Percentiles rank a stretch among this genome's conserved stretches.
Evolutionary conservation across 768 basidiomycete species (phyloP).

Genomic region (Cyclocybe cylindracea): DNA sequence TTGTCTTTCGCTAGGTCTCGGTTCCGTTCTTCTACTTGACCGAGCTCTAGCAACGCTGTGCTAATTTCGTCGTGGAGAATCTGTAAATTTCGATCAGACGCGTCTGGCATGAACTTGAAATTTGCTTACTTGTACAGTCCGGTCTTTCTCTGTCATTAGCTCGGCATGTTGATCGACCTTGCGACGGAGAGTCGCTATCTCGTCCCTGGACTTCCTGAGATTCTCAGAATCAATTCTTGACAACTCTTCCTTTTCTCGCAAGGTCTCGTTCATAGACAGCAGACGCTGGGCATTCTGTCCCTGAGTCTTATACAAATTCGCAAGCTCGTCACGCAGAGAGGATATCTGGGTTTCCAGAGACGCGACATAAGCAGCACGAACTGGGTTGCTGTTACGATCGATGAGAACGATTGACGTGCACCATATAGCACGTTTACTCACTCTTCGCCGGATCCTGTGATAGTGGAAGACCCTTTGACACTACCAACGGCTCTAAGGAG

Average conservation of each 20-base stretch:
- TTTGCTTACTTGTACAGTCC: slow-evolving; percentile 78
- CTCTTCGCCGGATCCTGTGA: slow-evolving; percentile 74
- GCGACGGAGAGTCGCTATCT: slow-evolving; percentile 64
- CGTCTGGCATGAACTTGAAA: slow-evolving; percentile 1
- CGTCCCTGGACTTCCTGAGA: slow-evolving; percentile 74
- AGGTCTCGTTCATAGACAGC: slow-evolving; percentile 91
- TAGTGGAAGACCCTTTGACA: slow-evolving; percentile 62
- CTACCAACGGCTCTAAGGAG: slow-evolving; percentile 82
- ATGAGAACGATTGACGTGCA: slow-evolving; percentile 7
- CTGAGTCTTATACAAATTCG: slow-evolving; percentile 94
- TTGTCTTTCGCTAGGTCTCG: slow-evolving; percentile 89
- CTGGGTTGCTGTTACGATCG: slow-evolving; percentile 62
- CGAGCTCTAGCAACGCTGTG: slow-evolving; percentile 87
- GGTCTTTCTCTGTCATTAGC: slow-evolving; percentile 85
- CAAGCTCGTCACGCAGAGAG: slow-evolving; percentile 86
- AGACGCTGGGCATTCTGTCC: slow-evolving; percentile 94
- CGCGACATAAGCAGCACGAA: slow-evolving; percentile 83
- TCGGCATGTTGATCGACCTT: slow-evolving; percentile 86
- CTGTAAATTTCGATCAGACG: slow-evolving; percentile 38
- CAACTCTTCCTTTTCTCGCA: slow-evolving; percentile 90
- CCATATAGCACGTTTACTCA: slow-evolving; percentile 33
- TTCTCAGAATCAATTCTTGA: slow-evolving; percentile 81
- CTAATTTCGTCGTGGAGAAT: slow-evolving; percentile 94
- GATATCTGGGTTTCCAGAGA: slow-evolving; percentile 96
- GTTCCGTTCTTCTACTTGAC: slow-evolving; percentile 87